phyloP scores from a whole-genome alignment of 257 asterid species.

The Solanum peruvianum region DNA sequence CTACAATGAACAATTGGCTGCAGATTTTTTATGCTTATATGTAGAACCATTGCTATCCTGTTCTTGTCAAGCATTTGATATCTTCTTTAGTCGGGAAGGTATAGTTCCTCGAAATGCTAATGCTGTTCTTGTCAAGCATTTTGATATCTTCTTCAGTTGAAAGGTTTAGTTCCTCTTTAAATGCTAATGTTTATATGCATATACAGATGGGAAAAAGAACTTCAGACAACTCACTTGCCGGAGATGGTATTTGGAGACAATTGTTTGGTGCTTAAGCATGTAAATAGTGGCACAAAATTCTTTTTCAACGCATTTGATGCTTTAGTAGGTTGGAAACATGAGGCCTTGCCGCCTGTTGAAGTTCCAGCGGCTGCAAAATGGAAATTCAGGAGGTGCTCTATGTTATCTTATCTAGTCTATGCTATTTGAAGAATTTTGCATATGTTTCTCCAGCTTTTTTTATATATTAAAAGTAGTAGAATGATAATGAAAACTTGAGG shows the following conservation, averaged over 20 bases:
- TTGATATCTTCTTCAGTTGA: neutral
- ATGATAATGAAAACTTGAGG: neutral
- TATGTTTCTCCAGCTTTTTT: neutral
- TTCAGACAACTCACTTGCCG: constrained; percentile 78
- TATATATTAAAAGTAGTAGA: neutral
- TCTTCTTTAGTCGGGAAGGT: neutral
- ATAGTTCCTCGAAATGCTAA: neutral
- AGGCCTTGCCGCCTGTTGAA: constrained; percentile 89
- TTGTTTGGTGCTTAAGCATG: constrained; percentile 57
- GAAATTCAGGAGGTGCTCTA: constrained; percentile 67
- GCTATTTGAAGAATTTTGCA: neutral
- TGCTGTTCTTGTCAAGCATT: neutral
- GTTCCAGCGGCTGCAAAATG: constrained; percentile 96
- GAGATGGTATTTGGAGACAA: constrained; percentile 98
- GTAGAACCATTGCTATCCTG: neutral
- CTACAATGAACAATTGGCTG: neutral
- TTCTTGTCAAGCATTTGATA: neutral
- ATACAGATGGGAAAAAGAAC: constrained; percentile 93
- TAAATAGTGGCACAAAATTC: constrained; percentile 50
- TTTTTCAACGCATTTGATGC: constrained; percentile 91
- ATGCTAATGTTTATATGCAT: neutral
- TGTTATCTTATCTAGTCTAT: neutral
- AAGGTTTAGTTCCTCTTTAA: neutral
- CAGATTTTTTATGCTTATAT: neutral
- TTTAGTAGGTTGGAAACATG: constrained; percentile 81